Percentiles rank a stretch among this genome's conserved stretches.
Conservation (phyloP, 257 asterid species). For the Paulownia fortunei region DNA sequence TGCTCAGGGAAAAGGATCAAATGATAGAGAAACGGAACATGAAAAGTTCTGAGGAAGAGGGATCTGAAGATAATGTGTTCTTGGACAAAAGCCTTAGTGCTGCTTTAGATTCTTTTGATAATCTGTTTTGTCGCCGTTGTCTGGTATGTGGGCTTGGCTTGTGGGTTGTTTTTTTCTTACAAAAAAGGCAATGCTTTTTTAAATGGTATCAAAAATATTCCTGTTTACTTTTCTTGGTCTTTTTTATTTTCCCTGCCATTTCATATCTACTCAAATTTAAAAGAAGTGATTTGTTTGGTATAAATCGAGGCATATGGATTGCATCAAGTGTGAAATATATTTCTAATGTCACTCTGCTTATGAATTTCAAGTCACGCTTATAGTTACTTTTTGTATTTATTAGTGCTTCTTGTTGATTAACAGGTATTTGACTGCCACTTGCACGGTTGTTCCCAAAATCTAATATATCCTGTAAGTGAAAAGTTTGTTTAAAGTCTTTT, state of each 20-base stretch:
- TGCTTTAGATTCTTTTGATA: slow-evolving; percentile 74
- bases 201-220: background rate
- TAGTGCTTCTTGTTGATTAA: slow-evolving; percentile 3
- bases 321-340: background rate
- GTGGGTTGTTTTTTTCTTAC: background rate
- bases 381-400: background rate
- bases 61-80: slow-evolving; percentile 39
- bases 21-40: slow-evolving; percentile 32
- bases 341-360: background rate
- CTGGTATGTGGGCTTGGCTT: slow-evolving; percentile 51
- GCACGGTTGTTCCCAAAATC: slow-evolving; percentile 74
- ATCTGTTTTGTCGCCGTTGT: slow-evolving; percentile 81
- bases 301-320: background rate
- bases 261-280: background rate
- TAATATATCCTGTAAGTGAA: slow-evolving; percentile 59
- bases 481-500: slow-evolving; percentile 1
- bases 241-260: background rate
- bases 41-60: slow-evolving; percentile 38
- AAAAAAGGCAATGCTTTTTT: no score
- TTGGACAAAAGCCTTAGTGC: slow-evolving; percentile 63
- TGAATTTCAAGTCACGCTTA: slow-evolving; percentile 1
- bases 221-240: background rate
- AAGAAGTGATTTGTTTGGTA: background rate
- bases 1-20: slow-evolving; percentile 50
- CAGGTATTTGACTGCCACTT: slow-evolving; percentile 78